phyloP scores from a whole-genome alignment of 2,329 filamentous ascomycete species.

The Sporothrix brasiliensis region DNA sequence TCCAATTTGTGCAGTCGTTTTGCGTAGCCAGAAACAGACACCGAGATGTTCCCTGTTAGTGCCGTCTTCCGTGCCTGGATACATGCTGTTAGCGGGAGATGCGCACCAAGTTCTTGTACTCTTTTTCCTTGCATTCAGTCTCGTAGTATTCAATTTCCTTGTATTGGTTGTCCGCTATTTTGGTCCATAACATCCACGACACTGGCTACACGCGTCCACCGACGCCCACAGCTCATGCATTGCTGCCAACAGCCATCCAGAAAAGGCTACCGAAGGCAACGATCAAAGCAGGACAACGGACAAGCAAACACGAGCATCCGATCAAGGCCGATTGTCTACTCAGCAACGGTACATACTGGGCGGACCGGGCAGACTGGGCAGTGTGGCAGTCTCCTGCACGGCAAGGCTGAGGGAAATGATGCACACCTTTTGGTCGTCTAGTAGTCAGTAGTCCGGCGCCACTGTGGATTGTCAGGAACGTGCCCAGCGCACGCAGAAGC shows the following conservation, averaged over 20 bases:
- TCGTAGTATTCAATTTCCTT: too few species aligned
- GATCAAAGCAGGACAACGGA: too few species aligned
- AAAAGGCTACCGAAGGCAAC: conserved; percentile 4
- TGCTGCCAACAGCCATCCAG: too few species aligned
- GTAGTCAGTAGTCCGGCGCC: neutral
- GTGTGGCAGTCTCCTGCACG: neutral
- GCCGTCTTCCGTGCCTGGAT: neutral
- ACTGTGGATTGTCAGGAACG: neutral
- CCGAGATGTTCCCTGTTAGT: neutral
- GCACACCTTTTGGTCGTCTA: neutral
- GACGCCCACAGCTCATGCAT: too few species aligned
- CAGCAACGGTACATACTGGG: too few species aligned
- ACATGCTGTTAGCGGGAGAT: neutral
- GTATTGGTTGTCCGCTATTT: too few species aligned
- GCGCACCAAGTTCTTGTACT: neutral
- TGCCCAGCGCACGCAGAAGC: neutral
- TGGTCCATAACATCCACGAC: too few species aligned
- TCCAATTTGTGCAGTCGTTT: neutral
- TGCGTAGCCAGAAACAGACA: conserved; percentile 7
- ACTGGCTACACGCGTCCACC: too few species aligned
- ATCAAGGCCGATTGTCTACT: too few species aligned
- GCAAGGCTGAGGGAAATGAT: conserved; percentile 20
- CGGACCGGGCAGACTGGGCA: too few species aligned
- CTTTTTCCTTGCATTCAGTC: neutral
- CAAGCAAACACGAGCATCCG: too few species aligned